Percentiles rank a stretch among this genome's conserved stretches.
Evolutionary conservation across 75 land plant species (phyloP).

Genomic region (Pinus tabuliformis): DNA sequence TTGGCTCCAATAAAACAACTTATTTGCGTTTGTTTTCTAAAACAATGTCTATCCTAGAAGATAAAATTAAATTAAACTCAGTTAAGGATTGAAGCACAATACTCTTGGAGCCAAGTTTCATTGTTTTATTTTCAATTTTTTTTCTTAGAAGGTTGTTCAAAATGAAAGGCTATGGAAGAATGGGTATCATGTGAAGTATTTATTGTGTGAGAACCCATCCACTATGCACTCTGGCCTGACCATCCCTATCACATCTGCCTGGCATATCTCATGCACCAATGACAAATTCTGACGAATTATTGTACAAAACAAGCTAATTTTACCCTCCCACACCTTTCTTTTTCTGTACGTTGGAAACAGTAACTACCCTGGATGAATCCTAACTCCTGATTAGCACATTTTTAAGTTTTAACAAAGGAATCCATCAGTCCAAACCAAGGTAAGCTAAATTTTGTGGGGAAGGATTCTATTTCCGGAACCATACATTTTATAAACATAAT

Average conservation of each 20-base stretch:
- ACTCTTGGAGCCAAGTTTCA: no score
- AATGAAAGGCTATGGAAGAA: no score
- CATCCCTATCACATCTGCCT: slow-evolving; percentile 1
- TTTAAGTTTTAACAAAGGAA: not conserved
- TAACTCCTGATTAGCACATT: not conserved
- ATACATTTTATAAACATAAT: not conserved
- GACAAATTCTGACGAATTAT: not conserved
- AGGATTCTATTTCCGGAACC: not conserved
- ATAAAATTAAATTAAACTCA: no score
- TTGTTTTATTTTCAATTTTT: no score
- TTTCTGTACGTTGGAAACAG: not conserved
- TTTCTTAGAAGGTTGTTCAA: no score
- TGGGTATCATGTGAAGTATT: slow-evolving; percentile 4
- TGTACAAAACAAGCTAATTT: not conserved
- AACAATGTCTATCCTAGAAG: no score
- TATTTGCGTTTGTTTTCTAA: no score
- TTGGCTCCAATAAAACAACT: no score
- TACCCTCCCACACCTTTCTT: not conserved
- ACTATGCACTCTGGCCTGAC: not conserved
- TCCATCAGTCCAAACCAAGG: no score
- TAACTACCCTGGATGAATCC: no score
- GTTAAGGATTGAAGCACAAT: no score
- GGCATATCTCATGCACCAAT: not conserved
- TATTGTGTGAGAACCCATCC: not conserved
- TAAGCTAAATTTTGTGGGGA: not conserved